These are phyloP conservation scores for Talaromyces sp. DNA, from an alignment of 2,329 filamentous ascomycete genomes.

Conservation along the genomic window DNA sequence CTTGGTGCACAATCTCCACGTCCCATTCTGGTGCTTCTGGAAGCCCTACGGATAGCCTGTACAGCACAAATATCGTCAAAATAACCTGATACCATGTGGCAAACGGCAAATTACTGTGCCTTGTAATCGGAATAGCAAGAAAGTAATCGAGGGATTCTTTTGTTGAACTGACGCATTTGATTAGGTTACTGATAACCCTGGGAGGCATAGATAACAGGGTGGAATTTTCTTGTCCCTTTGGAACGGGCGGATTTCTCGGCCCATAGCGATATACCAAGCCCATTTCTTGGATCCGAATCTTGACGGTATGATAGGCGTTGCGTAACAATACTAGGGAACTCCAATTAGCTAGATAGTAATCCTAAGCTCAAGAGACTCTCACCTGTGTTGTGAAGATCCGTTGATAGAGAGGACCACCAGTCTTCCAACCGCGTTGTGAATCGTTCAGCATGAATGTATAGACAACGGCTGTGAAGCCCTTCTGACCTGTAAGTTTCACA, in stretches of 20 bases:
- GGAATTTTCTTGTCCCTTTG: constrained; percentile 11
- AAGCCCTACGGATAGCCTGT: constrained; percentile 18
- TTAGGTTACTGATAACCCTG: constrained; percentile 18
- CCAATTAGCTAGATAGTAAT: neutral
- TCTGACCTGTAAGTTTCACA: constrained; percentile 20
- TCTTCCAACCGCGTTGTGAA: constrained; percentile 21
- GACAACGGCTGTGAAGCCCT: constrained; percentile 13
- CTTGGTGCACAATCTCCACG: constrained; percentile 19
- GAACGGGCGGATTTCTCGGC: constrained; percentile 9
- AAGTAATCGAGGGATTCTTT: constrained; percentile 19
- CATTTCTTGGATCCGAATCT: constrained; percentile 20
- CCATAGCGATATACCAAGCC: constrained; percentile 20
- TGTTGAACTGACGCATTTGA: constrained; percentile 17
- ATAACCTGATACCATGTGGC: constrained; percentile 20
- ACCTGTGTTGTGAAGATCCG: constrained; percentile 19
- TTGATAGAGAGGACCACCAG: constrained; percentile 21
- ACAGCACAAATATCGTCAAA: constrained; percentile 20
- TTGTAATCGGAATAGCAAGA: constrained; percentile 11
- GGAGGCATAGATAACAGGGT: constrained; percentile 16
- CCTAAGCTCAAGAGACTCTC: neutral
- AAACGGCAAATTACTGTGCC: constrained; percentile 17
- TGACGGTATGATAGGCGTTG: constrained; percentile 17
- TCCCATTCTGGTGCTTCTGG: constrained; percentile 18
- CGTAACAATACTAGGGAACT: constrained; percentile 17
- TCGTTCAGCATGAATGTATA: constrained; percentile 21